phyloP scores from a whole-genome alignment of 345 rosid genomes.

The Salix exigua region DNA sequence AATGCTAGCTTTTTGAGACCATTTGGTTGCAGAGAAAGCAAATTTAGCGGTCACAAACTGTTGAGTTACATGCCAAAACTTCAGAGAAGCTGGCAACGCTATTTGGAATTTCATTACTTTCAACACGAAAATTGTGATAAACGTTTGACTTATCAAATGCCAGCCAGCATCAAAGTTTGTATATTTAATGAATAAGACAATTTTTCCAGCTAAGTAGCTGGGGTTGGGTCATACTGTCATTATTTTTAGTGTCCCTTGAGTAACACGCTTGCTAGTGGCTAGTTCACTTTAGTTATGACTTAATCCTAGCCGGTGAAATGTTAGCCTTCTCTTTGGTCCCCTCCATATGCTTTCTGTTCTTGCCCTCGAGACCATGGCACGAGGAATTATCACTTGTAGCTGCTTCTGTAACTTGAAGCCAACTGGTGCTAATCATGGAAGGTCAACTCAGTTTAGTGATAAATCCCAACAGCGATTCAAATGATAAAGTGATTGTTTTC shows the following conservation, averaged over 20 bases:
- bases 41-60: neutral
- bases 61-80: neutral
- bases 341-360: slow-evolving; percentile 5
- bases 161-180: neutral
- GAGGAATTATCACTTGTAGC: neutral
- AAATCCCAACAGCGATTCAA: too few species aligned
- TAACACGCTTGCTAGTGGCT: slow-evolving; percentile 17
- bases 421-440: neutral
- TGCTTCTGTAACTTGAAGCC: neutral
- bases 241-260: slow-evolving; percentile 4
- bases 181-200: neutral
- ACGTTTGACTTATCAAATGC: neutral
- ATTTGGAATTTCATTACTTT: neutral
- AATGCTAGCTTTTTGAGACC: neutral
- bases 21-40: neutral
- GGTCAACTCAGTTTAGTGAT: neutral
- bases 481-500: too few species aligned
- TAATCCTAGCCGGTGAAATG: neutral
- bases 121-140: neutral
- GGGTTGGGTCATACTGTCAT: neutral
- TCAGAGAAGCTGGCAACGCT: neutral
- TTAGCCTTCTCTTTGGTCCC: neutral
- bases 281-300: neutral
- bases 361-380: neutral
- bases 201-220: neutral